Evolutionary conservation across 2,329 filamentous ascomycete species (phyloP), one percentile per base, ranked within the genome.

Genomic region (Ambrosiella cleistominuta): DNA sequence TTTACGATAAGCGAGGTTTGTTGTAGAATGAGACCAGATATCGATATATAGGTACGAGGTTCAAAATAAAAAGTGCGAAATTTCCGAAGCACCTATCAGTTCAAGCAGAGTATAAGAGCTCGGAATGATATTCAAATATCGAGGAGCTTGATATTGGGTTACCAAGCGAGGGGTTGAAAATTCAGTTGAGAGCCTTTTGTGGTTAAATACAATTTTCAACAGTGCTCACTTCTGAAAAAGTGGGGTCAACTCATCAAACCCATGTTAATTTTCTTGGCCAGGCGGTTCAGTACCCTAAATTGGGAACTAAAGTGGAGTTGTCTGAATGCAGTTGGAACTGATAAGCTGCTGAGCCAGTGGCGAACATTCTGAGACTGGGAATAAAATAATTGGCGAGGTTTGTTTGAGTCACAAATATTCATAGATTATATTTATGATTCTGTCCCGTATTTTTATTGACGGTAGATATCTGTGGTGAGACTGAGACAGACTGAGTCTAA

Each of bases 101-200:
- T 27, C 27, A 27, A 27, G 27, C 4, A 27, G 27, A 27, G 27
- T 27, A 27, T 27, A 27, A 27, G 27, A 27, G 27, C 27, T 27
- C 3, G 27, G 27, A 27, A 27, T 27, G 27, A 27, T 27, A 27
- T 27, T 27, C 27, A 27, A 27, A 27, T 27, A 27, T 13, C 44
- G 44, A 17, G 13, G 44, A n/a, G n/a, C 8, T 47, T 13, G 44
- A 15, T 13, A 40, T 37, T 47, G 38, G n/a, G 36, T 39, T 15
- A 38, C 42, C 36, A 36, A 58, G 56, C 45, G 59, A 58, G 56
- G 59, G 59, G 59, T 60, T 53, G 52, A 60, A 60, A 60, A 60
- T 58, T 58, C 59, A 50, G 40, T 42, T 13, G 38, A 53, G 39
- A 58, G 54, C 54, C 55, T 57, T 56, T 57, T 58, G 36, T 60